Evolutionary conservation across 495 filamentous ascomycete species (phyloP), one percentile per base, ranked within the genome.

Genomic region (Penicillium parvum): DNA sequence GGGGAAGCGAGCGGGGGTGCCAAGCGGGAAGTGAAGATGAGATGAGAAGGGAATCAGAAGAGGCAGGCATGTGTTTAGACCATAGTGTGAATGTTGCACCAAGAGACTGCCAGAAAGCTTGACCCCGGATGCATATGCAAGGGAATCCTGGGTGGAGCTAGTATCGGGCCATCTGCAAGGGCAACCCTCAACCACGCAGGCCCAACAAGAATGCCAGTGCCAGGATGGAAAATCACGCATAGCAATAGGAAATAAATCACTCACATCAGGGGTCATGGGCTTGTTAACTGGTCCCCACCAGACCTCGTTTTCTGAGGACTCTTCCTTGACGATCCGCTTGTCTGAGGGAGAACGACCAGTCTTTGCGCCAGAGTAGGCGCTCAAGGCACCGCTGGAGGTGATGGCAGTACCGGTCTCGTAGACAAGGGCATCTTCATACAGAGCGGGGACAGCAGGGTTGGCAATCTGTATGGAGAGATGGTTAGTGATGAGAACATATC

Each of bases 201-300:
- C 41, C 35, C 34, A 42, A 30, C 38, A 42, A 37, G 37, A 49
- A 43, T 49, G 49, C 25, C 55, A 47, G 11, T 7, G 20, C 29
- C 48, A 17, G 27, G 40, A 41, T 25, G 37, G 52, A 43, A 48
- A 53, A 59, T 56, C 34, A 43, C 52, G 45, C 56, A 53, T 50
- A 56, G 27, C 17, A 45, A 7, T 14, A 43, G 36, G 20, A 28
- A 49, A 27, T 25, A 40, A 50, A 27, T 12, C 22, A 78, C 90
- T 83, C 82, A 98, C 92, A 72, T 97, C 91, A 54, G 90, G 86
- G 49, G 81, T 83, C 92, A 98, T 98, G 41, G 92, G 86, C 81
- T 96, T 96, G 77, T 98, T 98, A 52, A 98, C 92, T 29, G 92
- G 92, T 52, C 86, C 91, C 83, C 89, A 97, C 92, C 92, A 98